Evolutionary conservation across 495 filamentous ascomycete species (phyloP), one percentile per base, ranked within the genome.

Genomic region (Copromyces sp.): DNA sequence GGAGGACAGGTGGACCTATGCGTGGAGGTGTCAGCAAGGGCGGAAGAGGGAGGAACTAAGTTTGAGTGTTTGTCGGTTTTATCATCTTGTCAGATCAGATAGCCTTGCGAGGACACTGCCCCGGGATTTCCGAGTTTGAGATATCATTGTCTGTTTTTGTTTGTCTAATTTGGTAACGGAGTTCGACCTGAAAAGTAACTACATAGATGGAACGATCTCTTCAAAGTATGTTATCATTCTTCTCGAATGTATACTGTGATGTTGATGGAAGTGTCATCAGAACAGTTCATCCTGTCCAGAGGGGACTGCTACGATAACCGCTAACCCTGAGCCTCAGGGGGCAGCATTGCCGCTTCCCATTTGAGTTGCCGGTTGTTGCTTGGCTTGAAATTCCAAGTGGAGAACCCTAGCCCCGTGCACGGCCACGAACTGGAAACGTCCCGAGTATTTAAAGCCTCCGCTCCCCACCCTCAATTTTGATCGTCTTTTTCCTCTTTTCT

Each of bases 401-500:
- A 35, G 24, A 37, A 16, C 29, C 3, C 16, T 9, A 35, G 53
- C 53, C 53, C 53, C 29, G 53, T 65, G 29, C 53, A 35, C 20
- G 8, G 5, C 20, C 20, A 45, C 17, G 2, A 20, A 44, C 41
- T 20, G 17, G 35, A 37, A 37, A 37, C 6, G 6, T 16, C 39
- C 41, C 7, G 2, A 45, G n/a, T 53, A 53, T 53, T 24, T 24
- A 53, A 53, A 53, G 9, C 1, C 45, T 11, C 4, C 3, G 8
- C 11, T 11, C 45, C 20, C 45, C 20, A 53, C 20, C 45, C n/a
- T 9, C 12, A 7, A 12, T 65, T 65, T 37, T 35, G 3, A 6
- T 6, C 12, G 37, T 41, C 41, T 73, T 59, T 71, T 74, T 75
- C 68, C 74, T 75, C 73, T 77, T 76, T 76, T 76, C 76, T 69